These are phyloP conservation scores for Epichloe sylvatica DNA, from an alignment of 2,329 filamentous ascomycete genomes.

Conservation along the genomic window DNA sequence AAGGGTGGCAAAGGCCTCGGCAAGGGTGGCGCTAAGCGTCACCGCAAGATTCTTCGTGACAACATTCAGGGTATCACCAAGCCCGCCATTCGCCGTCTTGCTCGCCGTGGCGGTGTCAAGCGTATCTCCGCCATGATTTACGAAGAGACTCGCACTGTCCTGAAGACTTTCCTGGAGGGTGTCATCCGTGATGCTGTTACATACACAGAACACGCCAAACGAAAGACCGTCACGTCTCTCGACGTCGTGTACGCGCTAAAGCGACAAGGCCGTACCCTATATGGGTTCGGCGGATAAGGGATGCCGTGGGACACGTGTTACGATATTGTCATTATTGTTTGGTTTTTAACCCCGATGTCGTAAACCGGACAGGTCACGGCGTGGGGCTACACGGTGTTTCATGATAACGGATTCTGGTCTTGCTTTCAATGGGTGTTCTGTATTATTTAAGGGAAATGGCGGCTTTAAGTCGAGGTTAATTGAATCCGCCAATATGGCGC, in stretches of 20 bases:
- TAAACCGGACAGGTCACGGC: not conserved
- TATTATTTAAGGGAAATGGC: conserved; percentile 27
- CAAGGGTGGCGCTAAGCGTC: conserved; percentile 96
- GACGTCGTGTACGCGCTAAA: conserved; percentile 56
- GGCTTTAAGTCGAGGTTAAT: conserved; percentile 20
- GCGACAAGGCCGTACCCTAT: conserved; percentile 62
- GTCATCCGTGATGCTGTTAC: conserved; percentile 66
- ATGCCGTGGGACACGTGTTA: conserved; percentile 18
- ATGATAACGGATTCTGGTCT: conserved; percentile 20
- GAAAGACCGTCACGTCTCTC: conserved; percentile 62
- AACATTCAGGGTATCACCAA: conserved; percentile 99
- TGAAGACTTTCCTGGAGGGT: conserved; percentile 65
- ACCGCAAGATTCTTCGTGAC: conserved; percentile 97
- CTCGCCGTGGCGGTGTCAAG: conserved; percentile 98
- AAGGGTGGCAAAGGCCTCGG: conserved; percentile 96
- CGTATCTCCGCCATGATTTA: conserved; percentile 95
- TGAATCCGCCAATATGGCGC: conserved; percentile 14
- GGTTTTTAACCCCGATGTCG: not conserved
- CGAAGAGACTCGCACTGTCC: conserved; percentile 63
- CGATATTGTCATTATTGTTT: conserved; percentile 15
- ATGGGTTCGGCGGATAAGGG: conserved; percentile 72
- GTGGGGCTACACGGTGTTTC: conserved; percentile 22
- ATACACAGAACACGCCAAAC: conserved; percentile 69
- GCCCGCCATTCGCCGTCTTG: conserved; percentile 95
- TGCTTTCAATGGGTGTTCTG: conserved; percentile 22